Evolutionary conservation across 2,329 filamentous ascomycete species (phyloP), one percentile per base, ranked within the genome.

Genomic region (Stemphylium beticola): DNA sequence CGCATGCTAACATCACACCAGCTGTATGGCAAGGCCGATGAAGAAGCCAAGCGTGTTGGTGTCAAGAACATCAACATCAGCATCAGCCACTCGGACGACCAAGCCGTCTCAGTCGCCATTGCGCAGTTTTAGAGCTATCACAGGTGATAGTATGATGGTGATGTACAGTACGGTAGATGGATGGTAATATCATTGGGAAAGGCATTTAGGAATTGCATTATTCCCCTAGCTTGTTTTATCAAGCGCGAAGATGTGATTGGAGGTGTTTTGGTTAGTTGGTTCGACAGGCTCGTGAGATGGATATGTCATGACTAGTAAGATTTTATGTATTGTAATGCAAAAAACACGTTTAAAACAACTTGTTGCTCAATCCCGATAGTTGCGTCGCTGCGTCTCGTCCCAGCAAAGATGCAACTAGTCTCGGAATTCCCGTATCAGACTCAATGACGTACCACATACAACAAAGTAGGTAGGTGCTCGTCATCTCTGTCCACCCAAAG

Each of bases 51-150:
- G 75, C 84, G 91, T 75, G 92, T 89, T 22, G 92, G 93, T 58
- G 87, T 98, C 38, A 96, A 93, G 82, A 87, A 87, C 50, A 88
- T 98, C 62, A 93, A 84, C 62, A 90, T 99, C 65, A 96, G 92
- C 72, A 97, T 99, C 73, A 97, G 93, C 67, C 96, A 99, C 79
- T 95, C 90, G 34, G 93, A 98, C 67, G 88, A 84, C 55, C 95
- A 99, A 78, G 93, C 95, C 57, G 93, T 98, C 70, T 93, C 95
- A 40, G 91, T 99, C 69, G 95, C 96, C 2, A 89, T 96, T 57
- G 89, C 92, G 50, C 88, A 86, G 51, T 90, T 95, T 71, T 92
- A 85, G 34, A 36, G 33, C 18, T 26, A 42, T 24, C 11, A 40
- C 24, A 7, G 12, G 24, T 10, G 15, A 12, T 12, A 11, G 11